Conservation (phyloP, 2,329 filamentous ascomycete genomes). For the Tolypocladium album region DNA sequence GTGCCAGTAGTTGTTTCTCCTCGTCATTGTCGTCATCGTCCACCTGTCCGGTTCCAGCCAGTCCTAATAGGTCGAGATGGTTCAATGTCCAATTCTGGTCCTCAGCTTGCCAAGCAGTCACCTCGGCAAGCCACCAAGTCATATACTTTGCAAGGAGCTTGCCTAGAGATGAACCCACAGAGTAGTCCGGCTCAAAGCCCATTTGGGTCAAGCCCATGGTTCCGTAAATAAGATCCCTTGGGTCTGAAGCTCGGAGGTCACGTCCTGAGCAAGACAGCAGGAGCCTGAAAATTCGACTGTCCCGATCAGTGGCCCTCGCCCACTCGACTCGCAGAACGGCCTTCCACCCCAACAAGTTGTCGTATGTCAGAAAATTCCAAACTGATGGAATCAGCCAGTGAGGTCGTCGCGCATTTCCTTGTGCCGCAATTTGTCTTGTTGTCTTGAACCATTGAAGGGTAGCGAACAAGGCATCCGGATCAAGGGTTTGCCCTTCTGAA, state of each 20-base stretch:
- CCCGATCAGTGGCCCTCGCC: background rate
- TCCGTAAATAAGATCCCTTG: background rate
- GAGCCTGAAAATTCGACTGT: background rate
- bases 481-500: background rate
- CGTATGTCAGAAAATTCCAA: background rate
- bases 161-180: background rate
- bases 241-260: background rate
- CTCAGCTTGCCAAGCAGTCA: background rate
- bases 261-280: background rate
- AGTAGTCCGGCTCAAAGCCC: background rate
- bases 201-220: background rate
- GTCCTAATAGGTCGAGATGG: background rate
- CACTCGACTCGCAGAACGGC: background rate
- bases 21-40: background rate
- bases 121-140: background rate
- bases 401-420: background rate
- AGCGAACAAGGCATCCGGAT: background rate
- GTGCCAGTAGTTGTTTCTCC: background rate
- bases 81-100: background rate
- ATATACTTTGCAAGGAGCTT: background rate
- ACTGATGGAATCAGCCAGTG: background rate
- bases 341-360: background rate
- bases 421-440: background rate
- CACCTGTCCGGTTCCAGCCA: background rate
- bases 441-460: background rate